Percentiles rank a stretch among this genome's conserved stretches.
Conservation (phyloP, 2,329 filamentous ascomycete genomes). For the Metarhizium guizhouense region DNA sequence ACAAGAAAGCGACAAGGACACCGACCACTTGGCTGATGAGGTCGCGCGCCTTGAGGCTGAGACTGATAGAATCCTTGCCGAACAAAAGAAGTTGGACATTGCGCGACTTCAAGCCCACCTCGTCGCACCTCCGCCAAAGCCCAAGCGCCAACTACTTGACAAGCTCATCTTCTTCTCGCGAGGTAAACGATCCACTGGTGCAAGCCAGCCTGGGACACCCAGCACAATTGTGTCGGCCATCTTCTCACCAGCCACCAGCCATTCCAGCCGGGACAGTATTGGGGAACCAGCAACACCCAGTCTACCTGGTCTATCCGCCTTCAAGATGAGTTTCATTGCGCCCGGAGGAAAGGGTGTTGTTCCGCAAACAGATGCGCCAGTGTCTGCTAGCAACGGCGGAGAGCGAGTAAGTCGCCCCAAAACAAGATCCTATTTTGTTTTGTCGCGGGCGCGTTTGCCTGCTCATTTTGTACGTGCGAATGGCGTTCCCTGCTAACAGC, state of each 20-base stretch:
- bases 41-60: conserved; percentile 37
- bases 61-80: conserved; percentile 37
- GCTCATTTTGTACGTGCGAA: not conserved
- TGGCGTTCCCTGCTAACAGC: not conserved
- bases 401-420: conserved; percentile 51
- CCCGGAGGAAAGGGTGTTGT: conserved; percentile 37
- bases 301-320: conserved; percentile 7
- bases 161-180: conserved; percentile 38
- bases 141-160: conserved; percentile 34
- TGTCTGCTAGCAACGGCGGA: conserved; percentile 71
- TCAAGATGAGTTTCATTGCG: conserved; percentile 31
- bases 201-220: conserved; percentile 23
- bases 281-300: conserved; percentile 21
- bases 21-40: conserved; percentile 24
- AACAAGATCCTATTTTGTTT: not conserved
- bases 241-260: conserved; percentile 26
- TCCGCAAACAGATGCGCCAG: conserved; percentile 60
- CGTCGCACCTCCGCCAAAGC: conserved; percentile 20
- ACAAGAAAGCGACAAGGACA: not conserved
- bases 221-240: conserved; percentile 23
- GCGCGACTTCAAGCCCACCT: conserved; percentile 35
- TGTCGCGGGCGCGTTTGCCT: not conserved
- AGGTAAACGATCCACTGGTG: conserved; percentile 28
- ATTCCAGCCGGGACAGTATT: conserved; percentile 22
- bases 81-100: conserved; percentile 41